Evolutionary conservation across 768 basidiomycete genomes (phyloP), one percentile per base, ranked within the genome.

Genomic region (Dendrothele bispora): DNA sequence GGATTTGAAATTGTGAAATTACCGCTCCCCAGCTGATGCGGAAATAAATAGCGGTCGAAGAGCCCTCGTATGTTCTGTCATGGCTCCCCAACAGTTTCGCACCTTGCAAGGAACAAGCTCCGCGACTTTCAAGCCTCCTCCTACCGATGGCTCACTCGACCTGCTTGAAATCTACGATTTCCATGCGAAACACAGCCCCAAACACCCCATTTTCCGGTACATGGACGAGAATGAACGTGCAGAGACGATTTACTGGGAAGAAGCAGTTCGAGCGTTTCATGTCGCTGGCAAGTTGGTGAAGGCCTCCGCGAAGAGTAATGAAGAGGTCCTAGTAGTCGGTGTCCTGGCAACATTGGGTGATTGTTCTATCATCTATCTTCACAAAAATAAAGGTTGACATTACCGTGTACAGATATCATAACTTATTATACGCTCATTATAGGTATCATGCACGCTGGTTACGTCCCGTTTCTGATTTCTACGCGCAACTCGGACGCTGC

Each of bases 361-460:
- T 18, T n/a, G 10, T 25, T 41, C 26, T 41, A 26, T 7, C 24
- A 22, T 10, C 39, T 20, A 18, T 5, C 10, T 39, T 28, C 54
- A n/a, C 69, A 50, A 48, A 77, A 79, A 46, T 84, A 6, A 26
- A 22, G 39, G 11, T 17, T 7, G 8, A 41, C 8, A 11, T 26
- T 10, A 24, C 22, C 17, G 5, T 41, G n/a, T n/a, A 15, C 80
- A 58, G 65, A 66, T 43, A 37, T 42, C 15, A 50, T 57, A 35
- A 43, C 55, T 8, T 60, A 53, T 36, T 48, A 42, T 35, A 28
- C 45, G 3, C 24, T 45, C 26, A 28, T 55, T 2, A 35, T 39
- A 4, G 53, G 48, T 4, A 46, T 50, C 20, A 44, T 53, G 43
- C 52, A 48, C 12, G 42, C 43, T 7, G 55, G 51, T 11, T 47